Evolutionary conservation across 257 asterid species (phyloP).

Genomic region (Solanum sitiens): DNA sequence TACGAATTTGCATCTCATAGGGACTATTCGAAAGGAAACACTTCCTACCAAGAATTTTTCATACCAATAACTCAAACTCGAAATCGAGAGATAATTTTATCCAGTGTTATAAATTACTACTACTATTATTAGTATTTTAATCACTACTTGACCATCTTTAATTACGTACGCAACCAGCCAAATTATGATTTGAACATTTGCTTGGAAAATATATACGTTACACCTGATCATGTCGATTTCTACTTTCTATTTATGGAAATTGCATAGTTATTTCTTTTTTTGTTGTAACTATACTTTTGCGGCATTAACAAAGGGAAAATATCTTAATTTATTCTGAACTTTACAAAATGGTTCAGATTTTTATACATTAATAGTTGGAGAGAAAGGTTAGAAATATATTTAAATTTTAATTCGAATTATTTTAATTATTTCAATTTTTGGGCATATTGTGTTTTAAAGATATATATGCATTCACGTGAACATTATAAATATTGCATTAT

Average conservation of each 20-base stretch:
- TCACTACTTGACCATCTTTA: neutral
- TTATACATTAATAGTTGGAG: too few species aligned
- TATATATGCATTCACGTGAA: fast-evolving
- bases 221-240: neutral
- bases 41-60: fast-evolving
- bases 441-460: too few species aligned
- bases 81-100: too few species aligned
- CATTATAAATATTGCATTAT: fast-evolving
- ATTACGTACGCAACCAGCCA: neutral
- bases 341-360: neutral
- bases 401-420: too few species aligned
- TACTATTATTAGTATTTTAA: neutral
- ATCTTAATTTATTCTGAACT: neutral
- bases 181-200: neutral
- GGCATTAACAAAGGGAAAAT: neutral
- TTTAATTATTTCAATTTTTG: too few species aligned
- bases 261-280: neutral
- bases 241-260: neutral
- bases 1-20: too few species aligned
- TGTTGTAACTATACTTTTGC: neutral
- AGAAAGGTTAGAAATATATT: too few species aligned
- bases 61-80: neutral
- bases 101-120: neutral
- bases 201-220: neutral
- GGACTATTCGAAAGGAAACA: too few species aligned